phyloP scores from a whole-genome alignment of 768 basidiomycete genomes.

The Mycena indigotica region DNA sequence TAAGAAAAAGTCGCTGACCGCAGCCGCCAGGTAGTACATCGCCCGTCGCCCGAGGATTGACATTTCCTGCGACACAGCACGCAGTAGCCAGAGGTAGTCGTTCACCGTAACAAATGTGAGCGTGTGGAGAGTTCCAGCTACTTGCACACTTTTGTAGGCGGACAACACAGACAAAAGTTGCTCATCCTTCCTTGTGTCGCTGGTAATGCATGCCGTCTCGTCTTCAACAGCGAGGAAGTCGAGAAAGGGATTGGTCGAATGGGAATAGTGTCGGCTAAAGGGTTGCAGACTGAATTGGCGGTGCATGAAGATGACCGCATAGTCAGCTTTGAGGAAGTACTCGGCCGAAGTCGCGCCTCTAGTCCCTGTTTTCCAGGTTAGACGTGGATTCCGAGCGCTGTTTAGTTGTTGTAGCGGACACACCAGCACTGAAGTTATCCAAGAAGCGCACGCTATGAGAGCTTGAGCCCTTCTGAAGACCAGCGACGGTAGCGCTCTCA shows the following conservation, averaged over 20 bases:
- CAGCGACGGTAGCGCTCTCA: slow-evolving; percentile 53
- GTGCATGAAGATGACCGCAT: slow-evolving; percentile 99
- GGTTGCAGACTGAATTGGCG: slow-evolving; percentile 97
- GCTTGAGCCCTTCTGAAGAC: slow-evolving; percentile 31
- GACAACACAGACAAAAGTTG: slow-evolving; percentile 73
- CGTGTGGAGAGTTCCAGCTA: slow-evolving; percentile 73
- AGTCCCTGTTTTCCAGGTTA: slow-evolving; percentile 60
- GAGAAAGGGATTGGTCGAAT: slow-evolving; percentile 96
- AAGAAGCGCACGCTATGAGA: slow-evolving; percentile 89
- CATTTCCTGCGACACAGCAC: slow-evolving; percentile 81
- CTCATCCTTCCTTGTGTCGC: slow-evolving; percentile 57
- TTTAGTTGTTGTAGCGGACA: too few species aligned
- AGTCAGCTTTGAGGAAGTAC: slow-evolving; percentile 91
- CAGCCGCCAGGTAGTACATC: slow-evolving; percentile 97
- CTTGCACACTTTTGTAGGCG: slow-evolving; percentile 80
- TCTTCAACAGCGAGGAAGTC: slow-evolving; percentile 83
- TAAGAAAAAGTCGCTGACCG: slow-evolving; percentile 97
- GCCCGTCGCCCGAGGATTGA: slow-evolving; percentile 65
- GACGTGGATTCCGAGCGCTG: too few species aligned
- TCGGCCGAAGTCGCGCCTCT: slow-evolving; percentile 97
- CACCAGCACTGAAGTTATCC: slow-evolving; percentile 98
- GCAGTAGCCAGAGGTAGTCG: slow-evolving; percentile 92
- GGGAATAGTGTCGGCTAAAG: slow-evolving; percentile 96
- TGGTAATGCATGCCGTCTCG: slow-evolving; percentile 62
- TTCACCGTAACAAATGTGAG: slow-evolving; percentile 93